Percentiles rank a stretch among this genome's conserved stretches.
These are phyloP conservation scores for Salix caprea DNA, from an alignment of 345 rosid species.

Conservation along the genomic window DNA sequence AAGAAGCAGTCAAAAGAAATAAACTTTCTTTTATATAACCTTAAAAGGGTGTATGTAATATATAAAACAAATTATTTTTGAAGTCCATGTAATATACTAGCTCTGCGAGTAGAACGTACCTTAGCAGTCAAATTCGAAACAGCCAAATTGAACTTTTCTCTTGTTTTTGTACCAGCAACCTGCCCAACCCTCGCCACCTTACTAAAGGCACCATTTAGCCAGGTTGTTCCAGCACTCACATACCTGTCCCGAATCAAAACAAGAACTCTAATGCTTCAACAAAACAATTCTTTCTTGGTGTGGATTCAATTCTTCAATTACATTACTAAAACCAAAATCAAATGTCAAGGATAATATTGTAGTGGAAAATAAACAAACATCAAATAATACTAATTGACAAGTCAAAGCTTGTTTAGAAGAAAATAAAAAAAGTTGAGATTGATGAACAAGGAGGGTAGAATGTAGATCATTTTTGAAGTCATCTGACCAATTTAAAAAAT, in stretches of 20 bases:
- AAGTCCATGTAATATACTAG: background rate
- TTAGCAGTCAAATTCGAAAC: constrained; percentile 77
- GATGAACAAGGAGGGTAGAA: background rate
- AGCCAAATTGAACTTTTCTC: constrained; percentile 76
- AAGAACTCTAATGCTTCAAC: background rate
- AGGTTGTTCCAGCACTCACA: constrained; percentile 76
- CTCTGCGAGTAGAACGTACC: constrained; percentile 36
- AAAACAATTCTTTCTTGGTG: background rate
- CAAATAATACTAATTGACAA: background rate
- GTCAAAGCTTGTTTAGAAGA: background rate
- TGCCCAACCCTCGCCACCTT: constrained; percentile 91
- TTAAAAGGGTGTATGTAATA: background rate
- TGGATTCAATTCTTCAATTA: background rate
- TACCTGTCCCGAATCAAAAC: constrained; percentile 42
- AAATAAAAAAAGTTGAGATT: background rate
- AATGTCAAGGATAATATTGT: background rate
- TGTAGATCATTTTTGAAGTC: background rate
- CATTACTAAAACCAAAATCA: background rate
- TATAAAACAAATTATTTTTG: background rate
- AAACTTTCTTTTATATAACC: too few species aligned
- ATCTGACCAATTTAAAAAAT: background rate
- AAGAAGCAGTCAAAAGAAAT: too few species aligned
- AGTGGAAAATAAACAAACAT: background rate
- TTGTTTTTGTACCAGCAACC: constrained; percentile 78
- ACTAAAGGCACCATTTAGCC: constrained; percentile 87